Evolutionary conservation across 257 asterid species (phyloP), one percentile per base, ranked within the genome.

Genomic region (Capsicum chinense): DNA sequence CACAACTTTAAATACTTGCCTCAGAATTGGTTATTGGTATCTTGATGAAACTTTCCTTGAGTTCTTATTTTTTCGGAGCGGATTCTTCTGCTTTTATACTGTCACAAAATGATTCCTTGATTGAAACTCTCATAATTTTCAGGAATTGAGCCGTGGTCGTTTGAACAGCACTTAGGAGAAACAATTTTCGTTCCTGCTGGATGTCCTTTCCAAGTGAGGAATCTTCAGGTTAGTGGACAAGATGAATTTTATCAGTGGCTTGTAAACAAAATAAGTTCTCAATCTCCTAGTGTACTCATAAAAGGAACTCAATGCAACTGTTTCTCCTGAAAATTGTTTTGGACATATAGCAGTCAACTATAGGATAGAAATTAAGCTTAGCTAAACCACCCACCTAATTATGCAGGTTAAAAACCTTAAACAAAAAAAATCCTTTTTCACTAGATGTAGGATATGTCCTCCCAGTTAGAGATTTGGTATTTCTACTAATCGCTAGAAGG

Each of bases 141-240:
- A 97, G 99, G 97, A 85, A 92, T 95, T 62, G 99, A 97, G 87
- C 97, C 98, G 7, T 97, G 98, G 99, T 90, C 99, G 69, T 92
- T 93, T 83, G 92, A 93, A 88, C 99, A 97, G 89, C 93, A 90
- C 79, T 66, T 93, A 60, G 99, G 98, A 58, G 97, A 93, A 87
- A 98, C 97, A 87, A 89, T 95, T 81, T 97, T 93, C 81, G 63
- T 97, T 86, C 99, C 99, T 66, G 95, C 98, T 62, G 99, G 99
- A 79, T 92, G 97, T 84, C 98, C 99, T 89, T 93, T 91, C 91
- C 99, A 97, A 93, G 95, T 90, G 66, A 90, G 95, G 85, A 93
- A 93, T 90, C 94, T 97, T 86, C 98, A 93, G 97, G 98, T 93
- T 89, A 91, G 93, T 81, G 74, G 70, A 79, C 9, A 64, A 21